Percentiles rank a stretch among this genome's conserved stretches.
phyloP scores from a whole-genome alignment of 805 yeast species.

The Yarrowia sp. region DNA sequence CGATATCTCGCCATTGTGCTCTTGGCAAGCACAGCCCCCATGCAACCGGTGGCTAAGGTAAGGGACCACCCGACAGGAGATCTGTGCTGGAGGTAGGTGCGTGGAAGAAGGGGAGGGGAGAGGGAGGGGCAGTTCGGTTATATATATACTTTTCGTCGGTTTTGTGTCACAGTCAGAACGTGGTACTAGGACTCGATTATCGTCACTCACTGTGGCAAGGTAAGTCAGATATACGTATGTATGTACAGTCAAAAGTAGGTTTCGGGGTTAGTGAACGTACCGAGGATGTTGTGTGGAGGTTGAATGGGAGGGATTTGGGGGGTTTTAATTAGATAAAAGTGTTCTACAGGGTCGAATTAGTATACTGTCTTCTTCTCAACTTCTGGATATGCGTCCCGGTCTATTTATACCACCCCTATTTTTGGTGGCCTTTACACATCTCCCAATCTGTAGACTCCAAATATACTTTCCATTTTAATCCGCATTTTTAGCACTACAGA shows the following conservation, averaged over 20 bases:
- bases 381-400: not conserved
- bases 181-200: too few species aligned
- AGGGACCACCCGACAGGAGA: constrained; percentile 25
- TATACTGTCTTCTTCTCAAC: not conserved
- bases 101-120: not conserved
- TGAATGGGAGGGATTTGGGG: too few species aligned
- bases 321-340: too few species aligned
- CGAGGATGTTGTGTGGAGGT: not conserved
- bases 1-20: constrained; percentile 29
- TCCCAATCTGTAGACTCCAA: constrained; percentile 20
- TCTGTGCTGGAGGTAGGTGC: not conserved
- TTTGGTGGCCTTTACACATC: not conserved
- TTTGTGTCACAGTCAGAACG: not conserved
- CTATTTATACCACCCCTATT: not conserved
- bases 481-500: constrained; percentile 31
- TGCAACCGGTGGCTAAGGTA: constrained; percentile 28
- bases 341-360: not conserved
- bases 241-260: constrained; percentile 17
- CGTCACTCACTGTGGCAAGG: not conserved
- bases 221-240: constrained; percentile 11
- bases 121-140: too few species aligned
- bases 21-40: constrained; percentile 36
- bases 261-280: constrained; percentile 17
- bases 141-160: not conserved
- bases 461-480: constrained; percentile 31